Percentiles rank a stretch among this genome's conserved stretches.
phyloP scores from a whole-genome alignment of 106 monocot species.

The Gastrodia elata region DNA sequence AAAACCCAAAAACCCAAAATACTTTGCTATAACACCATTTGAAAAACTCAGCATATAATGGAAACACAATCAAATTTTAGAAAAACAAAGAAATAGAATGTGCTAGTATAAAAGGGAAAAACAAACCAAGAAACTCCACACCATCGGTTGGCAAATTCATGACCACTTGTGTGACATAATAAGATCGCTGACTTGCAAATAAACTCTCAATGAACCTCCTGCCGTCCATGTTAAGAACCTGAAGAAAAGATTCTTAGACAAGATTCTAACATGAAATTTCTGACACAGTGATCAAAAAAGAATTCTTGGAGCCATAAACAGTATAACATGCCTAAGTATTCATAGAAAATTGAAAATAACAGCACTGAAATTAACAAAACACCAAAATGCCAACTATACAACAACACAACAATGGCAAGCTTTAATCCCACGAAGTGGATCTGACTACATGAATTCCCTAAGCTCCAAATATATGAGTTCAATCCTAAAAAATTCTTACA shows the following conservation, averaged over 20 bases:
- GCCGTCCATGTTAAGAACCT: conserved; percentile 97
- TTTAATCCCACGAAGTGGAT: no score
- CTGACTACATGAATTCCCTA: no score
- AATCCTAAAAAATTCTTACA: no score
- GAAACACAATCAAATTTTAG: not conserved
- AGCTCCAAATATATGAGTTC: no score
- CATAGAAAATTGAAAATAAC: not conserved
- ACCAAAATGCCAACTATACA: not conserved
- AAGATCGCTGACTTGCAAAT: conserved; percentile 25
- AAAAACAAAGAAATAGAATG: not conserved
- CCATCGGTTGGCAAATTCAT: conserved; percentile 94
- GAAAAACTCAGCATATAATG: no score
- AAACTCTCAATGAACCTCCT: conserved; percentile 73
- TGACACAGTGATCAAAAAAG: not conserved
- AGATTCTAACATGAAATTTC: not conserved
- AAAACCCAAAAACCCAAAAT: no score
- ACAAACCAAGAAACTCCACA: conserved; percentile 75
- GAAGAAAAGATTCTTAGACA: not conserved
- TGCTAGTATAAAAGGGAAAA: not conserved
- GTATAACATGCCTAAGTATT: not conserved
- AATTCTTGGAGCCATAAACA: not conserved
- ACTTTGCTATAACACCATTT: no score
- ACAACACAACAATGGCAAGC: no score
- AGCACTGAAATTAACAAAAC: not conserved
- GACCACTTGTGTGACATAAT: conserved; percentile 66